phyloP scores from a whole-genome alignment of 1,139 yeast species.

The Scheffersomyces segobiensis region DNA sequence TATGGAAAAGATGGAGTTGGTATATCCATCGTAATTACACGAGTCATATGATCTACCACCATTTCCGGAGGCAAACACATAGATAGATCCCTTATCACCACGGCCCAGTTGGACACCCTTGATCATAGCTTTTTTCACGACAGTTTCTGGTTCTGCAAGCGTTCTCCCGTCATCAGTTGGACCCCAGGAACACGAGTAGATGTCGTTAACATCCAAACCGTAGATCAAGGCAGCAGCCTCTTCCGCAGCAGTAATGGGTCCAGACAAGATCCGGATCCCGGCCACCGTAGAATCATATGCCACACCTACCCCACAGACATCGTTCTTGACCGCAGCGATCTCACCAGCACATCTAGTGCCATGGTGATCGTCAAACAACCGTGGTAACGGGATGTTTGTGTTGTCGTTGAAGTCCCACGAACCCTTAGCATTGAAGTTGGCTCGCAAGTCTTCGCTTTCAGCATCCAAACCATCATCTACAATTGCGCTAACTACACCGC shows the following conservation, averaged over 20 bases:
- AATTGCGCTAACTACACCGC: slow-evolving; percentile 79
- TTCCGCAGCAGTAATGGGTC: slow-evolving; percentile 75
- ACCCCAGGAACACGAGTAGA: slow-evolving; percentile 98
- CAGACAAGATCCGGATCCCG: slow-evolving; percentile 88
- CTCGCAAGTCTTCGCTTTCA: slow-evolving; percentile 68
- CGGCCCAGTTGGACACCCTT: slow-evolving; percentile 89
- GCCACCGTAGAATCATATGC: slow-evolving; percentile 85
- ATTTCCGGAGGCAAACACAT: slow-evolving; percentile 96
- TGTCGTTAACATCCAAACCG: slow-evolving; percentile 80
- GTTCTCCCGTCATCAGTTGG: slow-evolving; percentile 92
- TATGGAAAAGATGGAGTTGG: slow-evolving; percentile 91
- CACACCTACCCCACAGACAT: slow-evolving; percentile 91
- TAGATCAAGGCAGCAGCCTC: slow-evolving; percentile 88
- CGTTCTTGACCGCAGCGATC: slow-evolving; percentile 87
- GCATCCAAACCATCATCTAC: slow-evolving; percentile 95
- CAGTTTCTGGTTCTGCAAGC: slow-evolving; percentile 76
- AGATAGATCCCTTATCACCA: slow-evolving; percentile 76
- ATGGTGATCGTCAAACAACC: slow-evolving; percentile 81
- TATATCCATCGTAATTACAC: slow-evolving; percentile 97
- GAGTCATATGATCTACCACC: slow-evolving; percentile 85
- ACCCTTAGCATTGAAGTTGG: slow-evolving; percentile 74
- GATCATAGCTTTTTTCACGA: slow-evolving; percentile 79
- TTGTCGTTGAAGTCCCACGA: slow-evolving; percentile 90
- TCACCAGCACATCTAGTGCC: slow-evolving; percentile 99
- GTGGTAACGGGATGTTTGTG: slow-evolving; percentile 73